Evolutionary conservation across 768 basidiomycete species (phyloP).

Genomic region (Xerocomus brunneocitrinus): DNA sequence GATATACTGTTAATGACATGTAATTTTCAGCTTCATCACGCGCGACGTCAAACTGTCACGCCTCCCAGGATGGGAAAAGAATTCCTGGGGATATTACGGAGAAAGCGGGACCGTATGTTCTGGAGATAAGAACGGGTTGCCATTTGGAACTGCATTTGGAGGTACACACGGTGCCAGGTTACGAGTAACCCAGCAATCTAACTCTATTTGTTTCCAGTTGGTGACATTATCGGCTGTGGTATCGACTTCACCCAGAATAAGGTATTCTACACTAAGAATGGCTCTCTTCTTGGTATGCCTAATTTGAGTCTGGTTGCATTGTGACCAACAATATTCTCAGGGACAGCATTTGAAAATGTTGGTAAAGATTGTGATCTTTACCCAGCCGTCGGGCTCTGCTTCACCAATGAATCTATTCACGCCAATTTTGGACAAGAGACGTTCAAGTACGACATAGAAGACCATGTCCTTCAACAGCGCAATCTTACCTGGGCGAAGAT

Average conservation of each 20-base stretch:
- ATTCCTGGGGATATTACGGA: constrained; percentile 92
- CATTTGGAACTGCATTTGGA: constrained; percentile 77
- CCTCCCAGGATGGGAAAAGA: constrained; percentile 80
- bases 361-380: constrained; percentile 65
- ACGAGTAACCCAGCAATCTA: not conserved
- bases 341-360: constrained; percentile 66
- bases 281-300: constrained; percentile 55
- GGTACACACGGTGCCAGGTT: constrained; percentile 44
- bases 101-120: constrained; percentile 81
- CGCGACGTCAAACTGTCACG: constrained; percentile 62
- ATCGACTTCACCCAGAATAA: constrained; percentile 79
- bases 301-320: constrained; percentile 1
- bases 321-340: constrained; percentile 33
- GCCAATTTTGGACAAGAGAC: constrained; percentile 86
- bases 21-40: constrained; percentile 54
- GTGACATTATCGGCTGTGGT: constrained; percentile 89
- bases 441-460: constrained; percentile 89
- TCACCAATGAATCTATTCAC: constrained; percentile 69
- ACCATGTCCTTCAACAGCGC: constrained; percentile 70
- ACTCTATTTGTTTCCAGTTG: constrained; percentile 44
- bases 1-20: constrained; percentile 9
- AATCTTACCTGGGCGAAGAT: constrained; percentile 65
- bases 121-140: constrained; percentile 62
- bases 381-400: constrained; percentile 86
- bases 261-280: constrained; percentile 91